Evolutionary conservation across 2,329 filamentous ascomycete genomes (phyloP).

Genomic region (Seiridium cupressi): DNA sequence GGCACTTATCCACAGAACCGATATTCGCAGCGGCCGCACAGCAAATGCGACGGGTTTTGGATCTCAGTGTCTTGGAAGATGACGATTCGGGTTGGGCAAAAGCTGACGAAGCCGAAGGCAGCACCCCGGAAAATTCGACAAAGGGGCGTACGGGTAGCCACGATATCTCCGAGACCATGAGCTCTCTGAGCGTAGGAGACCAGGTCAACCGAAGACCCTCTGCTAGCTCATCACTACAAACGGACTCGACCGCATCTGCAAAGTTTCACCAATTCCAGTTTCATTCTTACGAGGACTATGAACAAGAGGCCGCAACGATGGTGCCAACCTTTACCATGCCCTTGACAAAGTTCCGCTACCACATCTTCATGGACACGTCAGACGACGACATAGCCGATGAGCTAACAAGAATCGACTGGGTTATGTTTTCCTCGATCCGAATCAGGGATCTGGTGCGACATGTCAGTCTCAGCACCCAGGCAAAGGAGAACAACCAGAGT

Average conservation of each 20-base stretch:
- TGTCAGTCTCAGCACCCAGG: conserved; percentile 70
- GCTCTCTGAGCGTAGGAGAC: conserved; percentile 47
- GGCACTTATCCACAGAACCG: conserved; percentile 69
- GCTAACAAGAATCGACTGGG: conserved; percentile 94
- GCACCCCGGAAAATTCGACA: conserved; percentile 14
- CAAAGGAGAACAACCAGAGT: conserved; percentile 73
- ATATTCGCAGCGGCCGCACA: conserved; percentile 83
- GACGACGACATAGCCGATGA: conserved; percentile 87
- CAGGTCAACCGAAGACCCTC: conserved; percentile 40
- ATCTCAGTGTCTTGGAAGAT: conserved; percentile 72
- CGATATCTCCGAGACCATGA: conserved; percentile 45
- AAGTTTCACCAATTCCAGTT: conserved; percentile 51
- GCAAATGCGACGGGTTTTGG: conserved; percentile 79
- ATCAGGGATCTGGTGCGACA: conserved; percentile 91
- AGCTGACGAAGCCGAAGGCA: conserved; percentile 58
- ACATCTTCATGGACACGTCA: conserved; percentile 81
- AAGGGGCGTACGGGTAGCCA: conserved; percentile 17
- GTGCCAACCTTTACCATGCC: conserved; percentile 67
- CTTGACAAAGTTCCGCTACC: conserved; percentile 84
- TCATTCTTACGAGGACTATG: conserved; percentile 73
- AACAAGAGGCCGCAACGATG: conserved; percentile 71
- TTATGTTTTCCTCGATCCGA: conserved; percentile 94
- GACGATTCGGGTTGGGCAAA: conserved; percentile 94
- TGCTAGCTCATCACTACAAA: conserved; percentile 42
- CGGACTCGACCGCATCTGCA: conserved; percentile 32